These are phyloP conservation scores for Linnemannia zychae DNA, from an alignment of 192 early-diverging fungal genomes.

Conservation along the genomic window DNA sequence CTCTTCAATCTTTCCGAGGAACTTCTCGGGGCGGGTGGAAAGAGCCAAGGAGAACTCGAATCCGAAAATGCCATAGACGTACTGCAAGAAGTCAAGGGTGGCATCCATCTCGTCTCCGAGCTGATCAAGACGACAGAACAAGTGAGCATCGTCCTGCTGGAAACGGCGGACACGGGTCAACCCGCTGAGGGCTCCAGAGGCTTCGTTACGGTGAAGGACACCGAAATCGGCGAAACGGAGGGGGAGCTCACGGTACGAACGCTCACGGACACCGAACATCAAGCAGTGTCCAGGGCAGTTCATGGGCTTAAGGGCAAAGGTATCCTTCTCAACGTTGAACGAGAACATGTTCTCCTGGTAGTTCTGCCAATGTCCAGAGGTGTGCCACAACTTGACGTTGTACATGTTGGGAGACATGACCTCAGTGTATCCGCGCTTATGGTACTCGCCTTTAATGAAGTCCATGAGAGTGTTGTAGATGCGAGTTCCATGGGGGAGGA, in stretches of 20 bases:
- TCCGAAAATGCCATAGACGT: constrained; percentile 95
- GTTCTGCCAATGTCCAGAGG: constrained; percentile 95
- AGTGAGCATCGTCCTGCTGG: constrained; percentile 99
- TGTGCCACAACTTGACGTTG: constrained; percentile 97
- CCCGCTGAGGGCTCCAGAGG: constrained; percentile 93
- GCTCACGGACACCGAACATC: constrained; percentile 93
- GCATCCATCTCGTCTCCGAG: constrained; percentile 86
- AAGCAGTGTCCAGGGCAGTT: constrained; percentile 99
- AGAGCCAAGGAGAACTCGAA: constrained; percentile 93
- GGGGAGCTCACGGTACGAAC: constrained; percentile 96
- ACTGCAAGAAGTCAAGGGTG: constrained; percentile 89
- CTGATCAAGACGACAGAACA: constrained; percentile 95
- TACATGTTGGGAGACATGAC: constrained; percentile 99
- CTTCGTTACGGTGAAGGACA: constrained; percentile 95
- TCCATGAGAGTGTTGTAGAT: constrained; percentile 97
- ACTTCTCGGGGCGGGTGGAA: constrained; percentile 98
- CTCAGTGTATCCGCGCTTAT: constrained; percentile 94
- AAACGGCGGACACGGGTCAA: constrained; percentile 98
- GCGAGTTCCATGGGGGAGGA: constrained; percentile 95
- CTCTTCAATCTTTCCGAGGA: constrained; percentile 87
- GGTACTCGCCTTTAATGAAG: constrained; percentile 91
- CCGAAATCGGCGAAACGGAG: constrained; percentile 98
- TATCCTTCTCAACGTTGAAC: constrained; percentile 96
- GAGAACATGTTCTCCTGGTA: constrained; percentile 98
- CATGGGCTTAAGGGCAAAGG: constrained; percentile 99